Evolutionary conservation across 306 rosid genomes (phyloP), one percentile per base, ranked within the genome.

Genomic region (Sechiopsis laciniata): DNA sequence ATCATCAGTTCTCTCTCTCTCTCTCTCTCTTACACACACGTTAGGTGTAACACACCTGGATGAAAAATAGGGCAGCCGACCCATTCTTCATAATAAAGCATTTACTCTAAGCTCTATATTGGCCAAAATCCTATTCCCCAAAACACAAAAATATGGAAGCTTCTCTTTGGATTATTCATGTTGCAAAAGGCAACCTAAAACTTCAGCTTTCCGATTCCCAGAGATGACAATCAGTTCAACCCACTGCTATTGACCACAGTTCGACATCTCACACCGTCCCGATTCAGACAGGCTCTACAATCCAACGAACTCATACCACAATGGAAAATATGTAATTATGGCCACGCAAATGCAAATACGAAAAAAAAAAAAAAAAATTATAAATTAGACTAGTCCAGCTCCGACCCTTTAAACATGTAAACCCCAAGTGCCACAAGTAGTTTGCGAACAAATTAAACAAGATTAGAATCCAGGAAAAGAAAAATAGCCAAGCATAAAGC

Each of bases 371-470:
- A 57, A 8, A 48, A 50, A 56, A 6, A 68, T 20, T 68, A 14
- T 1, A 69, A 22, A 22, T 37, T 50, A 69, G 37, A 48, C 42
- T 21, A 24, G 42, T 50, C 42, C 73, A 20, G 58, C 55, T 50
- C 42, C 58, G 21, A 51, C 55, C 19, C 57, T 45, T 68, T 8
- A 48, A 46, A 68, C 8, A 68, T 46, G 56, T 48, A 68, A 68
- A 68, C 73, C 73, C 73, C 56, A 46, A 48, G 73, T 45, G 56
- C 73, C 40, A 4, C 56, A 8, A 50, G 73, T 50, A 68, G 55
- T 45, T 42, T 19, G 11, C 55, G 13, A 45, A 20, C 35, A 45
- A 45, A 66, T 66, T 66, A 69, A 69, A 15, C 73, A 6, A 2
- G 17, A 69, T 69, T 50, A 15, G 17, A 69, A 50, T 14, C 42